phyloP scores from a whole-genome alignment of 768 basidiomycete species.

The Mycena leptocephala region DNA sequence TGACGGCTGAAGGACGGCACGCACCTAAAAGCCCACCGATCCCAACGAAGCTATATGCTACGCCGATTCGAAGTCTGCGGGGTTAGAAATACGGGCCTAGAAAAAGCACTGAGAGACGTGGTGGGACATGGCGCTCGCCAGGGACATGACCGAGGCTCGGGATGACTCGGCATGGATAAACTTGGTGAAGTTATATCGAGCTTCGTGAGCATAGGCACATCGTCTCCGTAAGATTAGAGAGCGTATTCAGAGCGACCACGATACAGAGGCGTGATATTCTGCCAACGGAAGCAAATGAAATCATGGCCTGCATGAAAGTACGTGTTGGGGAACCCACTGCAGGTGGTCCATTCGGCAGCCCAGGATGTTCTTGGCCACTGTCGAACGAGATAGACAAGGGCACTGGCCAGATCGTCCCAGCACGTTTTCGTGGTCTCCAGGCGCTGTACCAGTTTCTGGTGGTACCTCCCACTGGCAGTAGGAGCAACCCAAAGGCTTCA shows the following conservation, averaged over 20 bases:
- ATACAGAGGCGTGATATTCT: not conserved
- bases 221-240: not conserved
- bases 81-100: too few relatives aligned
- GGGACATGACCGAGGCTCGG: too few relatives aligned
- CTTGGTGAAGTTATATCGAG: not conserved
- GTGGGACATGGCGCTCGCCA: too few relatives aligned
- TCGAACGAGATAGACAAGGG: conserved; percentile 1
- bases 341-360: not conserved
- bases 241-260: not conserved
- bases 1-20: too few relatives aligned
- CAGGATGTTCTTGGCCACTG: not conserved
- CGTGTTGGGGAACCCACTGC: not conserved
- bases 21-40: too few relatives aligned
- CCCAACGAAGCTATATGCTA: too few relatives aligned
- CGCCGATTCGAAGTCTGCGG: too few relatives aligned
- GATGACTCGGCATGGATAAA: too few relatives aligned
- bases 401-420: not conserved
- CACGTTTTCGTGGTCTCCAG: not conserved
- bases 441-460: not conserved
- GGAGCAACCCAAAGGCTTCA: not conserved
- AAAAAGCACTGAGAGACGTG: too few relatives aligned
- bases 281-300: conserved; percentile 16
- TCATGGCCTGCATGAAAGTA: not conserved
- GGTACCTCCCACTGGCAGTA: not conserved
- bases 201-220: not conserved